Conservation (phyloP, 2,329 filamentous ascomycete genomes). For the Neocatenulostroma microsporum region DNA sequence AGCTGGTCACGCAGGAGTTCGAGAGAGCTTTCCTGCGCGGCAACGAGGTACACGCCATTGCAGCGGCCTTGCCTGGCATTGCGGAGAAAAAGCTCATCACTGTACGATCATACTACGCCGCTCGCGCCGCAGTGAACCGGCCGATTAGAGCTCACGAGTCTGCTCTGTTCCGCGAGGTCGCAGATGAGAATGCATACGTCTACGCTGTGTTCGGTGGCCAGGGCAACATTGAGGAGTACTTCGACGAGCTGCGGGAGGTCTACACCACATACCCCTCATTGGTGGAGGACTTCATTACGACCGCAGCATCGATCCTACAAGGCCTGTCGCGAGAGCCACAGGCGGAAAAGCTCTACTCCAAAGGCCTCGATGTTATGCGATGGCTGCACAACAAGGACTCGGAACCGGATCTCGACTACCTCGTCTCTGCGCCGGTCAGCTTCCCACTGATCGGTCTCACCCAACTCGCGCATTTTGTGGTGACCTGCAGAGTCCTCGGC, state of each 20-base stretch:
- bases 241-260: conserved; percentile 89
- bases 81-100: conserved; percentile 86
- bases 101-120: conserved; percentile 84
- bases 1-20: conserved; percentile 89
- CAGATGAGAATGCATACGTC: conserved; percentile 72
- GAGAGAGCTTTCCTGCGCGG: conserved; percentile 90
- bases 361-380: conserved; percentile 88
- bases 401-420: conserved; percentile 88
- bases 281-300: conserved; percentile 72
- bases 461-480: conserved; percentile 89
- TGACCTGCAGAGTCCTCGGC: conserved; percentile 86
- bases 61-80: conserved; percentile 78
- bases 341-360: conserved; percentile 91
- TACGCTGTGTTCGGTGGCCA: conserved; percentile 96
- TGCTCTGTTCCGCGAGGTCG: conserved; percentile 79
- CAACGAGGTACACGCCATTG: conserved; percentile 92
- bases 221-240: conserved; percentile 99
- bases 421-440: conserved; percentile 91
- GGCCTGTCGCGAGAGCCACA: conserved; percentile 71
- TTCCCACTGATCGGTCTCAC: conserved; percentile 93
- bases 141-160: conserved; percentile 90
- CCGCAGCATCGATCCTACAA: conserved; percentile 80
- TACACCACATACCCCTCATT: conserved; percentile 88
- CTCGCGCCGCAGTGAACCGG: conserved; percentile 73
- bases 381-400: conserved; percentile 87